A percentile compares a stretch with the other conserved stretches of the same genome.
These are phyloP conservation scores for Berberis vulgaris DNA, from an alignment of 164 flowering plant species.

Conservation along the genomic window DNA sequence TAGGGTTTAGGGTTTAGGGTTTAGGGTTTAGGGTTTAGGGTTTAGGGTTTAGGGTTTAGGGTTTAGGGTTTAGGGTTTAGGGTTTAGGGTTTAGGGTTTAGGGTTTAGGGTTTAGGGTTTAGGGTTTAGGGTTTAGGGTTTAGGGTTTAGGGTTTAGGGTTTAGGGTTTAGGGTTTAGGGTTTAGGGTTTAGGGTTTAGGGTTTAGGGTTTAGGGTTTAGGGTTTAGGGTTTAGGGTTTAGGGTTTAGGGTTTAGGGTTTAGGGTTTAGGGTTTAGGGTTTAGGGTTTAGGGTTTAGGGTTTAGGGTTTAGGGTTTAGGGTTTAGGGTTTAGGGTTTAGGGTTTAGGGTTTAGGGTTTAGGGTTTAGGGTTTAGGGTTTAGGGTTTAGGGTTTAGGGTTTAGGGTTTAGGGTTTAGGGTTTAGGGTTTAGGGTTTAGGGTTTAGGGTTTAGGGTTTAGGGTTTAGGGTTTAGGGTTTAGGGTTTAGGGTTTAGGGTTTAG, in stretches of 20 bases:
- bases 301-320: too few species aligned
- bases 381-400: slow-evolving; percentile 7
- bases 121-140: slow-evolving; percentile 6
- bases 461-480: slow-evolving; percentile 8
- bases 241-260: slow-evolving; percentile 1
- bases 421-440: slow-evolving; percentile 9
- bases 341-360: slow-evolving; percentile 6
- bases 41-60: slow-evolving; percentile 6
- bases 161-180: slow-evolving; percentile 5
- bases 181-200: background rate
- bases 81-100: slow-evolving; percentile 6
- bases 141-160: slow-evolving; percentile 6
- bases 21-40: slow-evolving; percentile 7
- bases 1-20: too few species aligned
- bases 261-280: slow-evolving; percentile 7
- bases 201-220: background rate
- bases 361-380: slow-evolving; percentile 7
- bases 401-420: slow-evolving; percentile 9
- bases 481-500: slow-evolving; percentile 6
- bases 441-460: slow-evolving; percentile 6
- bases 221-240: background rate
- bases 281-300: slow-evolving; percentile 6
- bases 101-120: slow-evolving; percentile 7
- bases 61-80: slow-evolving; percentile 6
- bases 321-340: slow-evolving; percentile 7